These are phyloP conservation scores for Karstenula rhodostoma DNA, from an alignment of 2,329 filamentous ascomycete species.

Conservation along the genomic window DNA sequence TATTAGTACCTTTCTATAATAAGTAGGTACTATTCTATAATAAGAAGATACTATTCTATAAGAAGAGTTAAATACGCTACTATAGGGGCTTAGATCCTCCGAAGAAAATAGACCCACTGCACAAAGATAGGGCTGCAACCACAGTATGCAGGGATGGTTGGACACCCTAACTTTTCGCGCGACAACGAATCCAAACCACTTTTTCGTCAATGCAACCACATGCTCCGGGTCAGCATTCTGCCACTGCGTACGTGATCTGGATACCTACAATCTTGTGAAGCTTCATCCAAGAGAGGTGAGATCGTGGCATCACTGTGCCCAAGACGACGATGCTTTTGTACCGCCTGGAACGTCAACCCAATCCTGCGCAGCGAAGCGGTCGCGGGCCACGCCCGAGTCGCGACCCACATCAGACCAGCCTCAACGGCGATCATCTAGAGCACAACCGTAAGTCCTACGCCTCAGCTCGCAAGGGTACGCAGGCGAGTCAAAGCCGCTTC, in stretches of 20 bases:
- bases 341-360: conserved; percentile 1
- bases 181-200: neutral
- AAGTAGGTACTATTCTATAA: too few relatives aligned
- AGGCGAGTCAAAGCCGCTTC: conserved; percentile 5
- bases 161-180: conserved; percentile 9
- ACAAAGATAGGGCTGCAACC: too few relatives aligned
- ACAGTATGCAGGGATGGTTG: conserved; percentile 1
- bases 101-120: too few relatives aligned
- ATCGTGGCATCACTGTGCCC: neutral
- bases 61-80: too few relatives aligned
- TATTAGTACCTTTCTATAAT: too few relatives aligned
- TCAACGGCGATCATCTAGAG: conserved; percentile 10
- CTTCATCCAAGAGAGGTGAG: neutral
- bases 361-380: neutral
- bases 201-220: neutral
- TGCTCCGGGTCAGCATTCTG: neutral
- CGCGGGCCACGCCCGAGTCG: conserved; percentile 2
- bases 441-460: conserved; percentile 8
- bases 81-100: too few relatives aligned
- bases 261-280: neutral
- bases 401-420: conserved; percentile 14
- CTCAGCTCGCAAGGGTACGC: conserved; percentile 13
- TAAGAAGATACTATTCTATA: too few relatives aligned
- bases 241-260: neutral
- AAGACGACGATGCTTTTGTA: neutral